Evolutionary conservation across 129 eudicot species (phyloP).

Genomic region (sunflower (Helianthus annuus)): DNA sequence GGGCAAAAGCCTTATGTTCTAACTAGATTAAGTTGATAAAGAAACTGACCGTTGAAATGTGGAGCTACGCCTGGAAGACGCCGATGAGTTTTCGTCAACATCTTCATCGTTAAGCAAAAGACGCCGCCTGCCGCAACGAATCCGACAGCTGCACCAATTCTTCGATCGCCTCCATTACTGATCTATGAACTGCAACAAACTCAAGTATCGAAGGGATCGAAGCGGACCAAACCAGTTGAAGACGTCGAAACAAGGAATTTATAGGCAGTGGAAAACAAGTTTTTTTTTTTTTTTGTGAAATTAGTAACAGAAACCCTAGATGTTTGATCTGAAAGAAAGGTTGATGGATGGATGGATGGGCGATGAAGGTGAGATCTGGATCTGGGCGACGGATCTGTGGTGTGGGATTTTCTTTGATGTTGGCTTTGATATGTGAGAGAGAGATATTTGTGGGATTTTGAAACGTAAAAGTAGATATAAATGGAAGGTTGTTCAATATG

Average conservation of each 20-base stretch:
- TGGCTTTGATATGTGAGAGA: too few relatives aligned
- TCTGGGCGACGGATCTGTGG: too few relatives aligned
- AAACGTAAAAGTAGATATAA: too few relatives aligned
- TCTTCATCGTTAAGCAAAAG: slow-evolving; percentile 91
- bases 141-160: slow-evolving; percentile 79
- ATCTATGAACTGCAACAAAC: slow-evolving; percentile 18
- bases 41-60: slow-evolving; percentile 81
- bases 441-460: too few relatives aligned
- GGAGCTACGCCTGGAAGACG: slow-evolving; percentile 59
- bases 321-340: slow-evolving; percentile 7
- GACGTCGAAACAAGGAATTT: slow-evolving; percentile 5
- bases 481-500: too few relatives aligned
- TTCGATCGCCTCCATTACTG: slow-evolving; percentile 87
- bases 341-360: slow-evolving; percentile 5
- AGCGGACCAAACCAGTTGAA: slow-evolving; percentile 13
- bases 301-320: slow-evolving; percentile 29
- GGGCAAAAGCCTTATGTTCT: slow-evolving; percentile 7
- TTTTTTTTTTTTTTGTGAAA: not conserved
- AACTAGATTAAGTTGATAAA: slow-evolving; percentile 2
- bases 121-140: slow-evolving; percentile 96
- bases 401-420: too few relatives aligned
- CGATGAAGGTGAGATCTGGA: too few relatives aligned
- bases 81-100: slow-evolving; percentile 60
- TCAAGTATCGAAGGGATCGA: slow-evolving; percentile 24
- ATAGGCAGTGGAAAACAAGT: slow-evolving; percentile 15